Evolutionary conservation across 73 alveolate species (phyloP), one percentile per base, ranked within the genome.

Genomic region (Symbiodinium pilosum): DNA sequence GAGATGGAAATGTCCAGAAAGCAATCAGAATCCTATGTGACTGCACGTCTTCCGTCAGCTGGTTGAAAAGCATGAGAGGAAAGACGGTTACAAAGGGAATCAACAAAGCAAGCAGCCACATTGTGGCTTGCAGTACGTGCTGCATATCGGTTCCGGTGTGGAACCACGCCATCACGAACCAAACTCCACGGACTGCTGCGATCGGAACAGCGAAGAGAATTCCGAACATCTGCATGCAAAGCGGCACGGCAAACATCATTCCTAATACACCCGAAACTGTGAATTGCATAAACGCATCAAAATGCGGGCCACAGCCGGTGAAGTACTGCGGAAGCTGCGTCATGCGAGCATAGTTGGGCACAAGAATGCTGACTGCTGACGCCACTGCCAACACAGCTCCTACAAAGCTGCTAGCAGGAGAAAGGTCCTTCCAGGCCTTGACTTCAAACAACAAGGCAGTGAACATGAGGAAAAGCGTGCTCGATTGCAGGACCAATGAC

Each of bases 271-370:
- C 84, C 1, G 85, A 36, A 42, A 54, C 41, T 41, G 41, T 3
- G 42, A 54, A 54, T 9, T 52, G n/a, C 94, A 54, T 54, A 36
- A 54, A 54, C 34, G 59, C 26, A 42, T 87, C 94, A 28, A 87
- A 87, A 20, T 87, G 43, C 43, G 11, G 54, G 38, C 85, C 94
- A 18, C 94, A 87, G 41, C 84, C 84, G 16, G 0, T 32, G 64
- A 87, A 87, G 64, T 87, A 87, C 64, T 32, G 38, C 2, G 94
- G 85, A 16, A 87, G 32, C n/a, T 87, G 20, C 30, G 68, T 87
- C 94, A 87, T 16, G 24, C 56, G n/a, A 56, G 94, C 94, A 36
- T 87, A 87, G 64, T 87, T 87, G 40, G 94, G 94, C 36, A 36
- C 54, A 40, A 87, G 73, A 16, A 87, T 81, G 73, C 85, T 54